A percentile compares a stretch with the other conserved stretches of the same genome.
Conservation (phyloP, 345 rosid species). For the Isatis tinctoria region DNA sequence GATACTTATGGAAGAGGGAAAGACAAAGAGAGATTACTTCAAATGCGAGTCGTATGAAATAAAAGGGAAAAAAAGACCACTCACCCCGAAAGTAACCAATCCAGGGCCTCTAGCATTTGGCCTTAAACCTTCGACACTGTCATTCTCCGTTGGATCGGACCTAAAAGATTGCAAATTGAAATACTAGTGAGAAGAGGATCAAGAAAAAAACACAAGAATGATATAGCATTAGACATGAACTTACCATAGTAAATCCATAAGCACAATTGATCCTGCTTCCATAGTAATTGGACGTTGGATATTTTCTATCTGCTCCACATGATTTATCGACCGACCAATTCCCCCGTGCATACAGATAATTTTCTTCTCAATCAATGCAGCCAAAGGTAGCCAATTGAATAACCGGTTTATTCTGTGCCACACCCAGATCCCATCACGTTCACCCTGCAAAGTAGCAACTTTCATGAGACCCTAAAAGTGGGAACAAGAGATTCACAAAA, state of each 20-base stretch:
- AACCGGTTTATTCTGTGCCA: slow-evolving; percentile 98
- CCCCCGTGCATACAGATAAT: slow-evolving; percentile 99
- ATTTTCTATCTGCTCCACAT: slow-evolving; percentile 92
- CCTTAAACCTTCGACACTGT: slow-evolving; percentile 96
- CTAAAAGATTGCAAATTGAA: slow-evolving; percentile 39
- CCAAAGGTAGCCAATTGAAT: slow-evolving; percentile 96
- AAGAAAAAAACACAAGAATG: background rate
- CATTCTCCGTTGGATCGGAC: slow-evolving; percentile 99
- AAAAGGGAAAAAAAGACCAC: slow-evolving; percentile 23
- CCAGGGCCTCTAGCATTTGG: slow-evolving; percentile 99
- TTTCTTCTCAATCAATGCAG: slow-evolving; percentile 93
- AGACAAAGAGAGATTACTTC: background rate
- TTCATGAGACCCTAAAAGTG: slow-evolving; percentile 17
- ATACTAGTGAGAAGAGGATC: slow-evolving; percentile 11
- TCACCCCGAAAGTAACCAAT: slow-evolving; percentile 94
- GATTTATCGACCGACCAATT: slow-evolving; percentile 96
- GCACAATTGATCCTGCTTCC: slow-evolving; percentile 96
- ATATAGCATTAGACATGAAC: slow-evolving; percentile 30
- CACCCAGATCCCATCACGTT: slow-evolving; percentile 97
- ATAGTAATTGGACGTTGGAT: slow-evolving; percentile 94
- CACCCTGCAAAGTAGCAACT: slow-evolving; percentile 60
- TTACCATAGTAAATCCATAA: slow-evolving; percentile 94
- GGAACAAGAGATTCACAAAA: slow-evolving; percentile 20
- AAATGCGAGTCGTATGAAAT: background rate
- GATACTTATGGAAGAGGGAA: background rate